These are phyloP conservation scores for Pichia sp. DNA, from an alignment of 1,139 yeast species.

Conservation along the genomic window DNA sequence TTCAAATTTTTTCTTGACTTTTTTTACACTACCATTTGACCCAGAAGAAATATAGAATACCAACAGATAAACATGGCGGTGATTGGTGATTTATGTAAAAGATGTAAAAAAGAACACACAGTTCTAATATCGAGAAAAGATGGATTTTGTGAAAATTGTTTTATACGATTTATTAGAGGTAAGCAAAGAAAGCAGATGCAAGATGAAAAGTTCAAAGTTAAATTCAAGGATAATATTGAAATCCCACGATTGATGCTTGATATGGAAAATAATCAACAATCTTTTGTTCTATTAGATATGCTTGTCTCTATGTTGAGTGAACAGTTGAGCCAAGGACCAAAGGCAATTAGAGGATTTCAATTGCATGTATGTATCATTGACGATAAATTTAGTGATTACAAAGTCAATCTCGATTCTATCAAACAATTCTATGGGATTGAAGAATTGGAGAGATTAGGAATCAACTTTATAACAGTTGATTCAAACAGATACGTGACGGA, in stretches of 20 bases:
- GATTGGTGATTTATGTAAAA: constrained; percentile 25
- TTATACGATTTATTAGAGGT: constrained; percentile 60
- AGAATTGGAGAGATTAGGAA: constrained; percentile 13
- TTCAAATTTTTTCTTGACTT: background rate
- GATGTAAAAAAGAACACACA: constrained; percentile 47
- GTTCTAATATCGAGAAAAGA: constrained; percentile 59
- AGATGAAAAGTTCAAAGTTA: constrained; percentile 61
- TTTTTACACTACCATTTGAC: background rate
- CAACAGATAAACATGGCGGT: background rate
- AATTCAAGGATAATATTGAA: constrained; percentile 32
- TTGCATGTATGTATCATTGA: constrained; percentile 49
- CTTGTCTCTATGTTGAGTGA: constrained; percentile 51
- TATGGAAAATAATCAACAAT: constrained; percentile 57
- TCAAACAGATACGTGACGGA: constrained; percentile 27
- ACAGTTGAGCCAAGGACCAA: constrained; percentile 44
- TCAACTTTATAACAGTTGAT: constrained; percentile 33
- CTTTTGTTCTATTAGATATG: constrained; percentile 62
- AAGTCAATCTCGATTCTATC: constrained; percentile 11
- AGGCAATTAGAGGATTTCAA: constrained; percentile 63
- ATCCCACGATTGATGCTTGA: constrained; percentile 39
- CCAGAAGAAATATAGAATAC: background rate
- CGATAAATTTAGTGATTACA: constrained; percentile 6
- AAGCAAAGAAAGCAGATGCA: constrained; percentile 76
- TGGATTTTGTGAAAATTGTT: constrained; percentile 62
- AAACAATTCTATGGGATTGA: constrained; percentile 15